A percentile compares a stretch with the other conserved stretches of the same genome.
These are phyloP conservation scores for Eucalyptus virginea DNA, from an alignment of 345 rosid genomes.

Conservation along the genomic window DNA sequence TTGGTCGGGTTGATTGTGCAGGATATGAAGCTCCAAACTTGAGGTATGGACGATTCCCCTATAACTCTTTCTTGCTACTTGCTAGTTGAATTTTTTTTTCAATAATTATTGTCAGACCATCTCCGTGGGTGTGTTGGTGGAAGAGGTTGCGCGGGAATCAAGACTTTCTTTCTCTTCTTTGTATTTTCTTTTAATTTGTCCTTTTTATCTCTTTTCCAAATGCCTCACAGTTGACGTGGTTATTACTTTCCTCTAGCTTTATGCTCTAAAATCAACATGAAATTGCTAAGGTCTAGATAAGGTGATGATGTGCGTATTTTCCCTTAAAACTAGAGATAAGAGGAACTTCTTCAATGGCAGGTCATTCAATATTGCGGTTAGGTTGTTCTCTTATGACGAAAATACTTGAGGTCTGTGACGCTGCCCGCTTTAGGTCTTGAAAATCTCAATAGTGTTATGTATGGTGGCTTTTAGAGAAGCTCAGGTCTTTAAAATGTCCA, in stretches of 20 bases:
- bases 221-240: background rate
- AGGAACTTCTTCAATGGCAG: background rate
- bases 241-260: background rate
- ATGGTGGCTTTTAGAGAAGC: background rate
- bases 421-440: background rate
- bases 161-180: conserved; percentile 5
- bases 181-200: background rate
- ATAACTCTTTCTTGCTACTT: background rate
- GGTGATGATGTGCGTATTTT: background rate
- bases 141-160: conserved; percentile 17
- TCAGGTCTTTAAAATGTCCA: background rate
- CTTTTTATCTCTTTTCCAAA: background rate
- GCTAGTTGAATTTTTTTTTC: background rate
- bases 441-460: background rate
- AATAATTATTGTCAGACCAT: background rate
- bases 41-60: conserved; percentile 23
- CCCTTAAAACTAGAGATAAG: background rate
- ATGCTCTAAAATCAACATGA: background rate
- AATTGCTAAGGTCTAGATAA: background rate
- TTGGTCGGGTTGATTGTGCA: background rate
- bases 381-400: background rate
- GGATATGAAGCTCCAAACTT: conserved; percentile 35
- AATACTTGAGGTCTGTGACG: background rate
- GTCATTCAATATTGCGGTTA: background rate
- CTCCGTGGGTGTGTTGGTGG: background rate